Evolutionary conservation across 2,329 filamentous ascomycete species (phyloP).

Genomic region (Cercospora zeae-maydis): DNA sequence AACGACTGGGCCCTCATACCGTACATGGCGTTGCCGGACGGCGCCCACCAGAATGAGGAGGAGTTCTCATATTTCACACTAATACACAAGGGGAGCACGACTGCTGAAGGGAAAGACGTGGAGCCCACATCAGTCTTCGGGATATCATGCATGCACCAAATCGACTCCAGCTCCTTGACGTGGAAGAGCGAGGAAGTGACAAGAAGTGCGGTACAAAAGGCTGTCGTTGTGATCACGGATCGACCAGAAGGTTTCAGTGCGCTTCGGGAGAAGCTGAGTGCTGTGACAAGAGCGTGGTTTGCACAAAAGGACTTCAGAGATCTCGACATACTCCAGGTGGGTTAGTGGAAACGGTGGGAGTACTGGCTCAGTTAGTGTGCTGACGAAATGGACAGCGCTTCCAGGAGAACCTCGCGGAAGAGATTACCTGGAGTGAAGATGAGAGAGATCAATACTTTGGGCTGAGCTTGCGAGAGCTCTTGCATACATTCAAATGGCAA

Average conservation of each 20-base stretch:
- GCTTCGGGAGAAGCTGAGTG: constrained; percentile 80
- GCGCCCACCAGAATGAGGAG: constrained; percentile 88
- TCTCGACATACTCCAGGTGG: constrained; percentile 73
- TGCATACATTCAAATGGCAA: constrained; percentile 93
- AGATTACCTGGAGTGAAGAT: constrained; percentile 60
- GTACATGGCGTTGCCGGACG: constrained; percentile 95
- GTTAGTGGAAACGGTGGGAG: constrained; percentile 22
- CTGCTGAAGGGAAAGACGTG: constrained; percentile 18
- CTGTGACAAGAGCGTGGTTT: constrained; percentile 96
- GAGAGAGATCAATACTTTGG: constrained; percentile 85
- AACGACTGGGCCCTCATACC: constrained; percentile 90
- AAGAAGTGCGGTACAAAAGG: constrained; percentile 96
- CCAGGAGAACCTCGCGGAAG: constrained; percentile 73
- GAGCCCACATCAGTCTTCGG: constrained; percentile 67
- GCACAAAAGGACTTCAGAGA: constrained; percentile 91
- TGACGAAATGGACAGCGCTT: constrained; percentile 58
- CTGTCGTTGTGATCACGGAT: constrained; percentile 91
- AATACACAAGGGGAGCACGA: constrained; percentile 44
- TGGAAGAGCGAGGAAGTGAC: constrained; percentile 85
- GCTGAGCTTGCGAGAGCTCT: constrained; percentile 64
- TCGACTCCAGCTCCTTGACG: constrained; percentile 73
- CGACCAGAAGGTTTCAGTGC: constrained; percentile 86
- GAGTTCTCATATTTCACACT: constrained; percentile 99
- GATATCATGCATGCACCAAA: constrained; percentile 89
- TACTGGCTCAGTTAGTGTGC: constrained; percentile 7